Conservation (phyloP, 1,139 yeast species). For the Pichiaceae sp. region DNA sequence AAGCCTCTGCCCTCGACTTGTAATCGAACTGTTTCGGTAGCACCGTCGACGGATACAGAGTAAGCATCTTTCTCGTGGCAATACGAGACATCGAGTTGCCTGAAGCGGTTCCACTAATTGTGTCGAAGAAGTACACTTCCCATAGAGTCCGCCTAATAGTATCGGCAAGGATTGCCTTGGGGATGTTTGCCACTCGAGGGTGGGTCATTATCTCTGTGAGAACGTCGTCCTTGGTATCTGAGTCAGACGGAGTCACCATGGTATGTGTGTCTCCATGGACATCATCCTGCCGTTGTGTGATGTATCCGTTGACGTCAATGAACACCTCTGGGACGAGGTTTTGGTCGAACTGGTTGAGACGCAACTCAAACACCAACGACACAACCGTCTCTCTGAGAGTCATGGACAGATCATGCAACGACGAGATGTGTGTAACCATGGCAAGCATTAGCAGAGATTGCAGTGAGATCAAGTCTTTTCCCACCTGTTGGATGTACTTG, state of each 20-base stretch:
- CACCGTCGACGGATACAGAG: slow-evolving; percentile 31
- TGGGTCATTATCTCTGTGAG: slow-evolving; percentile 18
- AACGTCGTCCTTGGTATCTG: slow-evolving; percentile 8
- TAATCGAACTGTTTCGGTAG: slow-evolving; percentile 32
- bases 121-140: slow-evolving; percentile 42
- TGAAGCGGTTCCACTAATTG: slow-evolving; percentile 42
- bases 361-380: slow-evolving; percentile 27
- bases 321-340: slow-evolving; percentile 16
- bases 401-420: slow-evolving; percentile 35
- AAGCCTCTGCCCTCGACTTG: slow-evolving; percentile 37
- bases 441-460: slow-evolving; percentile 32
- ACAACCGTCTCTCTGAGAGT: slow-evolving; percentile 32
- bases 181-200: slow-evolving; percentile 21
- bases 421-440: slow-evolving; percentile 37
- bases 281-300: slow-evolving; percentile 12
- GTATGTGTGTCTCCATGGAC: neutral
- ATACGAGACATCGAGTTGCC: slow-evolving; percentile 37
- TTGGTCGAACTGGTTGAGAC: slow-evolving; percentile 29
- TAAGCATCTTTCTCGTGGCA: slow-evolving; percentile 25
- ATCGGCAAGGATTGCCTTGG: slow-evolving; percentile 23
- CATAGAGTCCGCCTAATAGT: slow-evolving; percentile 37
- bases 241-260: slow-evolving; percentile 14
- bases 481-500: slow-evolving; percentile 28
- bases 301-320: slow-evolving; percentile 24
- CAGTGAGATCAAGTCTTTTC: slow-evolving; percentile 33